Evolutionary conservation across 106 monocot genomes (phyloP), one percentile per base, ranked within the genome.

Genomic region (Allium fistulosum): DNA sequence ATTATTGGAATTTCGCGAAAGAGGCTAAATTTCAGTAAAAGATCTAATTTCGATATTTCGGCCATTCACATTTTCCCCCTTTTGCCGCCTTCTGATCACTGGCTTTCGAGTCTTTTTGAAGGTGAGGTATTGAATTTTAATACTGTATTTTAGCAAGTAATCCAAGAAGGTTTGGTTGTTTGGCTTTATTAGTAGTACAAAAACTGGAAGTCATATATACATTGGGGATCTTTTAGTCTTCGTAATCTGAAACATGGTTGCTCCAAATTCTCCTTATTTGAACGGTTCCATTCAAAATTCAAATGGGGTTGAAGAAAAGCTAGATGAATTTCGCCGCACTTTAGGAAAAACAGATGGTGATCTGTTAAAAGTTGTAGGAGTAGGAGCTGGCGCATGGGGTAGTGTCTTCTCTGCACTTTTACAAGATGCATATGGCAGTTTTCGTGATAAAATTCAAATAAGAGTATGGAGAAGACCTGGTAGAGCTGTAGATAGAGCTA

Each of bases 361-460:
- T 17, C 78, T 74, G 15, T 56, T 94, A 10, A 90, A 80, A 76
- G 82, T 94, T 16, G 94, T 84, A 8, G 87, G 90, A 11, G 79
- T 94, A 16, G 94, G 94, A 1, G 94, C 94, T 1, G 94, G 94
- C 5, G 94, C 94, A 13, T 94, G 94, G 94, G 94, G 94, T 61
- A 87, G 94, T 57, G 90, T 87, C 28, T 94, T 94, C 57, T 53
- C 70, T 8, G 94, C 94, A 10, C 78, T 94, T 2, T 27, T 94
- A 50, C 94, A 94, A 59, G 94, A 94, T 12, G 74, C 77, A 4
- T 94, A 94, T 10, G 94, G 94, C 22, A 77, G 82, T 22, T 67
- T 94, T 49, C 79, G 90, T 3, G 90, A 94, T 1, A 94, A 87
- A 56, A 77, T 94, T 8, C 94, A 90, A 52, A 70, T 94, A 10